Conservation (phyloP, 2,329 filamentous ascomycete species). For the Colletotrichum sp. region DNA sequence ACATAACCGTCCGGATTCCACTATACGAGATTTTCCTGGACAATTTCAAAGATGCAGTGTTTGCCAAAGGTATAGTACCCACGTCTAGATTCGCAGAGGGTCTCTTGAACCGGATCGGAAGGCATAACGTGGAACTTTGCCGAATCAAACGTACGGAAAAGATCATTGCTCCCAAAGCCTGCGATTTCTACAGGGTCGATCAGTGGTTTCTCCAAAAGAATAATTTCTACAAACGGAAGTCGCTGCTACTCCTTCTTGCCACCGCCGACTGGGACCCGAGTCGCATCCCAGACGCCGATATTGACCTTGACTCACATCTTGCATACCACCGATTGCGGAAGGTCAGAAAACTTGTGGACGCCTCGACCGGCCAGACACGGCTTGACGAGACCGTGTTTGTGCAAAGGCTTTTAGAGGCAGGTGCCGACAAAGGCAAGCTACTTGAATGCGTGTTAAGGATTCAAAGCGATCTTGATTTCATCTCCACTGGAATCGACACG, state of each 20-base stretch:
- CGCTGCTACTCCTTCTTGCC: conserved; percentile 30
- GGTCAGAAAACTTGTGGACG: background rate
- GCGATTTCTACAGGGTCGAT: background rate
- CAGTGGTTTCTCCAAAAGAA: conserved; percentile 6
- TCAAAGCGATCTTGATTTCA: background rate
- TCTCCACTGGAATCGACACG: background rate
- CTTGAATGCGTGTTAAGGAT: background rate
- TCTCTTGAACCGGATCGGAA: background rate
- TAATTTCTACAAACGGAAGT: conserved; percentile 36
- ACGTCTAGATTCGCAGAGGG: background rate
- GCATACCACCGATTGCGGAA: background rate
- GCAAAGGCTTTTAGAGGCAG: background rate
- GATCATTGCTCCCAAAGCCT: background rate
- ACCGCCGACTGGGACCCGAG: conserved; percentile 37
- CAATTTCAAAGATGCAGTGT: background rate
- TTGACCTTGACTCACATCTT: conserved; percentile 14
- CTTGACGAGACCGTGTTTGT: background rate
- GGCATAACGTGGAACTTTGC: background rate
- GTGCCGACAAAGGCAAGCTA: background rate
- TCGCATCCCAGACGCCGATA: conserved; percentile 36
- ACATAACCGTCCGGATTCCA: conserved; percentile 27
- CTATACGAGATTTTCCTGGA: background rate
- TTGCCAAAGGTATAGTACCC: background rate
- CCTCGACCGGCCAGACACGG: background rate
- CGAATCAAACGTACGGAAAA: background rate